Evolutionary conservation across 306 rosid genomes (phyloP).

Genomic region (Pyrus communis): DNA sequence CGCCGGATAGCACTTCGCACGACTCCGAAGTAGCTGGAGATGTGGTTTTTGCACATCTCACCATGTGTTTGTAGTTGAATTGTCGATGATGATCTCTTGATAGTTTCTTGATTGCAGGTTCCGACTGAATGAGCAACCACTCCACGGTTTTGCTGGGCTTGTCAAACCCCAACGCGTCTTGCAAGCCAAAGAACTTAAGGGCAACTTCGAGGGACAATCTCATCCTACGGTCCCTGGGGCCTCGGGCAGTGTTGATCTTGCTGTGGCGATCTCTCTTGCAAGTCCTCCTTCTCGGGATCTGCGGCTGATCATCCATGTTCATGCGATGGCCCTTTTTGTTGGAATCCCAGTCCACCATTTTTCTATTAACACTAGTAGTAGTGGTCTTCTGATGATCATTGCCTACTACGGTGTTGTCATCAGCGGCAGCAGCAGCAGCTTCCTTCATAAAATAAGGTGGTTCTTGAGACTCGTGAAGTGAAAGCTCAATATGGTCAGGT

Average conservation of each 20-base stretch:
- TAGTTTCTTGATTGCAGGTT: slow-evolving; percentile 48
- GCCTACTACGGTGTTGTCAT: background rate
- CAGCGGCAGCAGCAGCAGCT: background rate
- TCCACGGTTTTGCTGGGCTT: slow-evolving; percentile 91
- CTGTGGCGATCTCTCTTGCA: slow-evolving; percentile 83
- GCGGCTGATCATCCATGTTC: background rate
- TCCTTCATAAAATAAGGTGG: background rate
- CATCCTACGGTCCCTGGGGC: slow-evolving; percentile 85
- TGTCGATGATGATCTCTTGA: slow-evolving; percentile 13
- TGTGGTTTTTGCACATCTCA: background rate
- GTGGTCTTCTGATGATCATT: background rate
- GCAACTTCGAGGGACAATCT: slow-evolving; percentile 77
- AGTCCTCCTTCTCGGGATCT: slow-evolving; percentile 33
- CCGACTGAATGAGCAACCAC: slow-evolving; percentile 64
- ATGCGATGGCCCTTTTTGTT: slow-evolving; percentile 1
- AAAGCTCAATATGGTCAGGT: slow-evolving; percentile 1
- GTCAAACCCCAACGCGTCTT: slow-evolving; percentile 75
- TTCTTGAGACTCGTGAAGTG: slow-evolving; percentile 8
- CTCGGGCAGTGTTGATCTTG: slow-evolving; percentile 62
- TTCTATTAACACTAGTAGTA: background rate
- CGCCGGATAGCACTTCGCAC: background rate
- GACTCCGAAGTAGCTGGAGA: background rate
- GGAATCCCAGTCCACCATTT: slow-evolving; percentile 16
- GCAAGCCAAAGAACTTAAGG: slow-evolving; percentile 62
- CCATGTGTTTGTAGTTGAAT: background rate